Percentiles rank a stretch among this genome's conserved stretches.
These are phyloP conservation scores for Didymella arachidicola DNA, from an alignment of 2,329 filamentous ascomycete species.

Conservation along the genomic window DNA sequence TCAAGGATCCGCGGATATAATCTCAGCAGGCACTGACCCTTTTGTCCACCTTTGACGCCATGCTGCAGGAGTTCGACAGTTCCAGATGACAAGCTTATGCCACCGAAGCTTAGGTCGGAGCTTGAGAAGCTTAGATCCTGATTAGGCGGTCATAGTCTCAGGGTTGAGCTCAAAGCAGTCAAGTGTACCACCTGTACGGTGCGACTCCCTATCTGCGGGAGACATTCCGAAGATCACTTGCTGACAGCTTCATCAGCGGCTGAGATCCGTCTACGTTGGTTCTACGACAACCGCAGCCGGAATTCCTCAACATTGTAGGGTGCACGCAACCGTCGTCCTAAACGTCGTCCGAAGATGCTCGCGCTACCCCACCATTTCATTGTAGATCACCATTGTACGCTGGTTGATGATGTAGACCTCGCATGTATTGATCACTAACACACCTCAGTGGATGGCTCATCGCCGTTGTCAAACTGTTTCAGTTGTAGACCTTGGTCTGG, in stretches of 20 bases:
- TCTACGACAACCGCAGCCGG: not conserved
- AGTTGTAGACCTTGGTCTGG: not conserved
- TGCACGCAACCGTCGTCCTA: not conserved
- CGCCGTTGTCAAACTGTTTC: not conserved
- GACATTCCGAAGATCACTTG: constrained; percentile 9
- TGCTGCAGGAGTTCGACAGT: not conserved
- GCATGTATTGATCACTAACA: not conserved
- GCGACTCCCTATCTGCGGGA: constrained; percentile 3
- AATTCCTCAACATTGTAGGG: not conserved
- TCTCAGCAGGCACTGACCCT: not conserved
- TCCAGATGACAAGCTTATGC: not conserved
- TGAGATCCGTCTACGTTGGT: not conserved
- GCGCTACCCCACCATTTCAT: not conserved
- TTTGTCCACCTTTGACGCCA: not conserved
- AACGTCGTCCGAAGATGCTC: not conserved
- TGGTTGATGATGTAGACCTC: constrained; percentile 1
- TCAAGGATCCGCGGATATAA: not conserved
- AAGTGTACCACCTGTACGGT: not conserved
- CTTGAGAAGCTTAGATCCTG: constrained; percentile 2
- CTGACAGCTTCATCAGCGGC: constrained; percentile 1
- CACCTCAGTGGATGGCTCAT: not conserved
- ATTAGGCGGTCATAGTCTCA: not conserved
- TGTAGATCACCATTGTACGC: constrained; percentile 3
- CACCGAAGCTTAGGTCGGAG: constrained; percentile 1
- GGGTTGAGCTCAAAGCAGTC: not conserved